A percentile compares a stretch with the other conserved stretches of the same genome.
phyloP scores from a whole-genome alignment of 371 early-diverging fungal species.

The Sporodiniella umbellata region DNA sequence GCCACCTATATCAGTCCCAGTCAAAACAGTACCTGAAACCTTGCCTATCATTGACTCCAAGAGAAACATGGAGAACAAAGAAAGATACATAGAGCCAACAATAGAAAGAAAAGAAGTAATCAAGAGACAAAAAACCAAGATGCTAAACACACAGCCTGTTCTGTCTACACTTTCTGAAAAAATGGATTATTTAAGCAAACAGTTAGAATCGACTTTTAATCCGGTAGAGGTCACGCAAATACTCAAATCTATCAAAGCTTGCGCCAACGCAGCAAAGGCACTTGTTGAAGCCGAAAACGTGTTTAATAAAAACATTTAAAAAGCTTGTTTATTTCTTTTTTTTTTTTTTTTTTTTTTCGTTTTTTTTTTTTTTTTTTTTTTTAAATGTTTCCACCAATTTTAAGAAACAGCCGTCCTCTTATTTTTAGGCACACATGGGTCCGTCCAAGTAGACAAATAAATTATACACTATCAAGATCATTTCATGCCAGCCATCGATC shows the following conservation, averaged over 20 bases:
- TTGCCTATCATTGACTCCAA: too few relatives aligned
- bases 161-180: conserved; percentile 10
- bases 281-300: conserved; percentile 4
- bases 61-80: too few relatives aligned
- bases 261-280: conserved; percentile 17
- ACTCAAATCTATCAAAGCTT: conserved; percentile 24
- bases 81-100: conserved; percentile 8
- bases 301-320: not conserved
- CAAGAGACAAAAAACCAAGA: not conserved
- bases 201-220: conserved; percentile 1
- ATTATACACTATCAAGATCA: too few relatives aligned
- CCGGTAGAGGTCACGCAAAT: conserved; percentile 10
- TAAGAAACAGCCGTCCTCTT: too few relatives aligned
- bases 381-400: too few relatives aligned
- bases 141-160: conserved; percentile 1
- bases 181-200: conserved; percentile 14
- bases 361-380: not conserved
- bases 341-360: not conserved
- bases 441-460: too few relatives aligned
- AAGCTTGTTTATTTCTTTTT: not conserved
- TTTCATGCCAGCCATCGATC: conserved; percentile 26
- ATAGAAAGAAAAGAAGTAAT: not conserved
- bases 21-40: too few relatives aligned
- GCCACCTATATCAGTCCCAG: too few relatives aligned
- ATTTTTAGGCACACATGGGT: too few relatives aligned